Evolutionary conservation across 768 basidiomycete genomes (phyloP).

Genomic region (Sporobolomyces pararoseus): DNA sequence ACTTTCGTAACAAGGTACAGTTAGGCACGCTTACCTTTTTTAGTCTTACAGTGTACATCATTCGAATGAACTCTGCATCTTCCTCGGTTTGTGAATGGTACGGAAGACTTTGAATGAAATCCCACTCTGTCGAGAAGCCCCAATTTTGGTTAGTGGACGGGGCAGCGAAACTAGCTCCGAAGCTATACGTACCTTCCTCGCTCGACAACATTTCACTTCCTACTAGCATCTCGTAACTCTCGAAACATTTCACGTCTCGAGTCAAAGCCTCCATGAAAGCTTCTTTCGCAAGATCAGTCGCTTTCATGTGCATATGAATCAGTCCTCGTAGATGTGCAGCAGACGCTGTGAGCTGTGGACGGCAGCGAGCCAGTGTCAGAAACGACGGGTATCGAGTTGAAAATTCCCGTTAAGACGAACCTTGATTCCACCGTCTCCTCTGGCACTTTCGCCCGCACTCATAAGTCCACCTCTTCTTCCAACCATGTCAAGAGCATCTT

Average conservation of each 20-base stretch:
- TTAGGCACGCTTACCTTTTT: conserved; percentile 58
- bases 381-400: too few species aligned
- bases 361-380: too few species aligned
- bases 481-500: conserved; percentile 83
- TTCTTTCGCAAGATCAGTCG: conserved; percentile 82
- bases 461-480: conserved; percentile 51
- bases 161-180: too few species aligned
- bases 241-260: conserved; percentile 94
- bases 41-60: conserved; percentile 86
- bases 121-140: conserved; percentile 68
- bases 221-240: conserved; percentile 84
- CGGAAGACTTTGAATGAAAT: conserved; percentile 78
- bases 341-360: conserved; percentile 79
- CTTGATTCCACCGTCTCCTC: conserved; percentile 87
- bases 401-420: too few species aligned
- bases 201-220: conserved; percentile 93
- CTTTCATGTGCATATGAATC: conserved; percentile 88
- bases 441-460: conserved; percentile 63
- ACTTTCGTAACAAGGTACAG: too few species aligned
- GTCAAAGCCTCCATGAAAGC: conserved; percentile 94
- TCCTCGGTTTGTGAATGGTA: conserved; percentile 78
- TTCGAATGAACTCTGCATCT: conserved; percentile 83
- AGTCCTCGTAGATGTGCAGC: conserved; percentile 93
- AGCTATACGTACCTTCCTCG: conserved; percentile 80
- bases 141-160: too few species aligned